Evolutionary conservation across 495 filamentous ascomycete species (phyloP).

Genomic region (Jackrogersella multiformis): DNA sequence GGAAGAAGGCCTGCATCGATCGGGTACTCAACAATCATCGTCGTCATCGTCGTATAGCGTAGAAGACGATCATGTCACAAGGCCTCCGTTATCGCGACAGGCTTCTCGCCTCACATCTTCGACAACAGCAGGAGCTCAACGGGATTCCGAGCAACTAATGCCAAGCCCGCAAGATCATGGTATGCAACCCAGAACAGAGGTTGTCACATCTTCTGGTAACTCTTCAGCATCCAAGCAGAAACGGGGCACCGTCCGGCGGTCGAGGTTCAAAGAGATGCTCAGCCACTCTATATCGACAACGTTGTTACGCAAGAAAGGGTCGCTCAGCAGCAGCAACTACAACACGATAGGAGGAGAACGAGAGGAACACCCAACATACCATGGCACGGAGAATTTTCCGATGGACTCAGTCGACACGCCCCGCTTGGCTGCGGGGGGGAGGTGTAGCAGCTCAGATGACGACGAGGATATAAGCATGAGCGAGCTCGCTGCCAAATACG

Average conservation of each 20-base stretch:
- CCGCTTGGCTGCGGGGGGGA: not conserved
- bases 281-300: constrained; percentile 21
- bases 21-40: constrained; percentile 9
- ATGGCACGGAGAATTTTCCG: constrained; percentile 3
- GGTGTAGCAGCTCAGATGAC: not conserved
- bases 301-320: constrained; percentile 1
- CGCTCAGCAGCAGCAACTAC: constrained; percentile 16
- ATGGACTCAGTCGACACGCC: constrained; percentile 16
- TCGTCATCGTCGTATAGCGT: not conserved
- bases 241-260: constrained; percentile 9
- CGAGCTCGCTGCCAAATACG: constrained; percentile 32
- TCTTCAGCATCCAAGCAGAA: not conserved
- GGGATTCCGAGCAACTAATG: constrained; percentile 1
- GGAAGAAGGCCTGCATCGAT: constrained; percentile 5
- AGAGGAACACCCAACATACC: constrained; percentile 9
- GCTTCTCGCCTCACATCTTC: not conserved
- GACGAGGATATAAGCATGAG: constrained; percentile 19
- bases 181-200: constrained; percentile 26
- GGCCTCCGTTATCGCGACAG: not conserved
- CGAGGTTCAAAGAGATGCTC: constrained; percentile 35
- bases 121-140: not conserved
- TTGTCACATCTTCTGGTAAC: constrained; percentile 20
- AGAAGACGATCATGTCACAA: constrained; percentile 3
- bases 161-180: constrained; percentile 20
- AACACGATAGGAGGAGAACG: constrained; percentile 17